Conservation (phyloP, 257 asterid genomes). For the Solanum piurae region DNA sequence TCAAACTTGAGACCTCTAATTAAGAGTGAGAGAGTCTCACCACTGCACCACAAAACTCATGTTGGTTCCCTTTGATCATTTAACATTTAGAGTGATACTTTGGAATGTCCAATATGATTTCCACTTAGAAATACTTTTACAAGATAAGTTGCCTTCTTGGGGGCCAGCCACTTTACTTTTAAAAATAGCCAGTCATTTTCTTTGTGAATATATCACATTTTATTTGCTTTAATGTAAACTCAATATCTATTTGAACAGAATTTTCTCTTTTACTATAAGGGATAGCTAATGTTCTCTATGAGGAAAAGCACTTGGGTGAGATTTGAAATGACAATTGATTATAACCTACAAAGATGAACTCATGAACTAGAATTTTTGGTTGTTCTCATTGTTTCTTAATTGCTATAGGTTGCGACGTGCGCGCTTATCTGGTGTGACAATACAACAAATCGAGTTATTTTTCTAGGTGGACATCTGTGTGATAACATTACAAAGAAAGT, state of each 20-base stretch:
- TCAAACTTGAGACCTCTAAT: too few relatives aligned
- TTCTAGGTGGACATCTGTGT: not conserved
- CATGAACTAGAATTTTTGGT: not conserved
- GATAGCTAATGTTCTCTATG: not conserved
- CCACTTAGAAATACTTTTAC: not conserved
- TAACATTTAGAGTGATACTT: not conserved
- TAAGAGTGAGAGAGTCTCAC: too few relatives aligned
- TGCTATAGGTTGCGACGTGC: not conserved
- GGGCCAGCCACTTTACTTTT: not conserved
- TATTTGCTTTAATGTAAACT: not conserved
- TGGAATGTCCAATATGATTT: not conserved
- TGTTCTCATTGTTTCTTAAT: not conserved
- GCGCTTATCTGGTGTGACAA: not conserved
- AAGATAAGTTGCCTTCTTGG: not conserved
- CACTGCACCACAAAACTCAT: not conserved
- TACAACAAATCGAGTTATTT: not conserved
- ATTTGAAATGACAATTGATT: not conserved
- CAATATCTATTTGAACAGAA: not conserved
- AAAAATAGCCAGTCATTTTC: not conserved
- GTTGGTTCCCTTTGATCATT: not conserved
- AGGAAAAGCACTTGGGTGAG: not conserved
- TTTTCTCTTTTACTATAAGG: not conserved
- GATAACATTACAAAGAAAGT: not conserved
- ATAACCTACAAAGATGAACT: not conserved
- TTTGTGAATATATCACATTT: not conserved